Evolutionary conservation across 768 basidiomycete species (phyloP).

Genomic region (Pisolithus marmoratus): DNA sequence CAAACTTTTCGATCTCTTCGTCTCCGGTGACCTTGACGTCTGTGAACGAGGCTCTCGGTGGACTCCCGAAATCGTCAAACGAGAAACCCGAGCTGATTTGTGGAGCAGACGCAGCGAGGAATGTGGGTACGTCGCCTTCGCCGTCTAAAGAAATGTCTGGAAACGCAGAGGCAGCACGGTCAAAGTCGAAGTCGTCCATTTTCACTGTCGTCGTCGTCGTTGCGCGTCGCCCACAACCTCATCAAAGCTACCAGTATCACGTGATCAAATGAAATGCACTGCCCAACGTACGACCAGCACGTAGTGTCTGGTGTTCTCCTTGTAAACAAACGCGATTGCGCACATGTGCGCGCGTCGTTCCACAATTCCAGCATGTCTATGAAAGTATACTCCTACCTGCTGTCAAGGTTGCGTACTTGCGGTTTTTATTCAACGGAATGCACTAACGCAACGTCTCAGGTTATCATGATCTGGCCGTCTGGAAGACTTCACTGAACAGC

Average conservation of each 20-base stretch:
- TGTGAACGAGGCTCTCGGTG: conserved; percentile 35
- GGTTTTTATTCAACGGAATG: not conserved
- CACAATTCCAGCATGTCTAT: conserved; percentile 97
- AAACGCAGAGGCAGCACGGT: conserved; percentile 75
- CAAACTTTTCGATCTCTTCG: conserved; percentile 81
- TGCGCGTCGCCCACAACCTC: not conserved
- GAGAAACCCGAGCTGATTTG: conserved; percentile 46
- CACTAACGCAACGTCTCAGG: conserved; percentile 38
- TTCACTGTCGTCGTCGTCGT: not conserved
- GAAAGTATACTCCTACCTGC: conserved; percentile 96
- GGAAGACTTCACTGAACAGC: conserved; percentile 78
- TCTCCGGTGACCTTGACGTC: conserved; percentile 78
- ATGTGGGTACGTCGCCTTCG: conserved; percentile 46
- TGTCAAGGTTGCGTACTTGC: conserved; percentile 61
- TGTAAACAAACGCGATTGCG: no score
- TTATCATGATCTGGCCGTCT: conserved; percentile 87
- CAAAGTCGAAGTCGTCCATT: conserved; percentile 66
- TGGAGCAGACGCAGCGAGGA: conserved; percentile 26
- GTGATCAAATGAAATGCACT: no score
- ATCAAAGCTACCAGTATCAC: not conserved
- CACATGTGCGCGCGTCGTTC: conserved; percentile 96
- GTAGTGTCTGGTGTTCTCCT: no score
- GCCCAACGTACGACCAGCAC: no score
- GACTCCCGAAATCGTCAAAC: conserved; percentile 59
- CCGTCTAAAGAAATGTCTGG: conserved; percentile 81